phyloP scores from a whole-genome alignment of 768 basidiomycete species.

The Mycena metata region DNA sequence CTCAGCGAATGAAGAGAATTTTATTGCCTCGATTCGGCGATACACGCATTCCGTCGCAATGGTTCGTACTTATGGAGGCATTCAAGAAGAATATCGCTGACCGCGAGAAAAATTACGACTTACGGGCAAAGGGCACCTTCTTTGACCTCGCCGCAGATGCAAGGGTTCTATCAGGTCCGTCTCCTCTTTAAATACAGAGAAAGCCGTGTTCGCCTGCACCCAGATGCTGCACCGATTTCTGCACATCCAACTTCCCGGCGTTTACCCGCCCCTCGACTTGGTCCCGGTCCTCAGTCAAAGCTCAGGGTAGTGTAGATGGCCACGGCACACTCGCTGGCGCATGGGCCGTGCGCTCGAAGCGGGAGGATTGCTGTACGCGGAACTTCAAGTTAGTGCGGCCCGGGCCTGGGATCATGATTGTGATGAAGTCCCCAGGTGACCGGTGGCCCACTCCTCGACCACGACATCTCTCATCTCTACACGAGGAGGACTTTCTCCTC shows the following conservation, averaged over 20 bases:
- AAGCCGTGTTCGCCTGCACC: neutral
- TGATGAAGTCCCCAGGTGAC: no score
- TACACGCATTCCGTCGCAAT: constrained; percentile 15
- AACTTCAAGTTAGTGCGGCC: no score
- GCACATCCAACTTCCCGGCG: constrained; percentile 13
- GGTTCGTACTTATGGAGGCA: neutral
- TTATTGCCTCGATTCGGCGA: constrained; percentile 10
- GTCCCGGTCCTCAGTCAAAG: neutral
- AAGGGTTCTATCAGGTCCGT: neutral
- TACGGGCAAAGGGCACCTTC: constrained; percentile 18
- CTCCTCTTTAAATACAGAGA: no score
- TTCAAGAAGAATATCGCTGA: neutral
- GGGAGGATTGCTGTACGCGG: no score
- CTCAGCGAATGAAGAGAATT: neutral
- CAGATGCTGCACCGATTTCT: constrained; percentile 19
- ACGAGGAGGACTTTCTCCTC: no score
- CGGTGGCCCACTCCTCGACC: no score
- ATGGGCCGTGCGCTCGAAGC: no score
- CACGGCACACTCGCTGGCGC: no score
- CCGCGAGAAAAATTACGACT: neutral
- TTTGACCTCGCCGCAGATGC: neutral
- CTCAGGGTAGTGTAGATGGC: no score
- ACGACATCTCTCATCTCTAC: no score
- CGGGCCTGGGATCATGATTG: no score
- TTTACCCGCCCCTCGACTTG: constrained; percentile 8